These are phyloP conservation scores for Vitis rupestris DNA, from an alignment of 164 flowering plant genomes.

Conservation along the genomic window DNA sequence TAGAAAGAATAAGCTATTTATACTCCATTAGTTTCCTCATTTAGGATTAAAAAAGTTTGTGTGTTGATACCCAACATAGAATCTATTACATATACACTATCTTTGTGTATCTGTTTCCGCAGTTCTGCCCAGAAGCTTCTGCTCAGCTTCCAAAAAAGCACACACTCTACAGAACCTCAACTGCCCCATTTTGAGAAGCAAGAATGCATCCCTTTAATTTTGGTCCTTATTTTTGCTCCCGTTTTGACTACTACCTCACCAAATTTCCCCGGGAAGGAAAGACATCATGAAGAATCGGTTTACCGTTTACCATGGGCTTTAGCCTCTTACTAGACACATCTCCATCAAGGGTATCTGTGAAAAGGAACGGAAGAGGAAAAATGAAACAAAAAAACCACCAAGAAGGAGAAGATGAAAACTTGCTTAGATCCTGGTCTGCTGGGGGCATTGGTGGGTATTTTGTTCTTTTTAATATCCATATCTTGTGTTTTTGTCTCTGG, in stretches of 20 bases:
- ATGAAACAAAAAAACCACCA: too few species aligned
- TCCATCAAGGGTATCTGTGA: too few species aligned
- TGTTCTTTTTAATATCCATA: background rate
- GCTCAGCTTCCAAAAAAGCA: conserved; percentile 38
- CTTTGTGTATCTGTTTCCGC: conserved; percentile 9
- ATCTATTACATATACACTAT: background rate
- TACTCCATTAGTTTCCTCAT: background rate
- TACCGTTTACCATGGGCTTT: too few species aligned
- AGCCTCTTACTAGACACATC: too few species aligned
- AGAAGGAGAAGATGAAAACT: too few species aligned
- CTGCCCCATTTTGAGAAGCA: conserved; percentile 61
- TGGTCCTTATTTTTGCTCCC: background rate
- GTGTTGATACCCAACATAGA: too few species aligned
- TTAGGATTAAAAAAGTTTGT: too few species aligned
- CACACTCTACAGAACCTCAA: conserved; percentile 39
- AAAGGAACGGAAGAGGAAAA: too few species aligned
- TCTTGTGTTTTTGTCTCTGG: background rate
- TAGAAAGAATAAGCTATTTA: too few species aligned
- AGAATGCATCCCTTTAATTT: background rate
- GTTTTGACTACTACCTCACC: background rate
- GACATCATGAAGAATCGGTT: too few species aligned
- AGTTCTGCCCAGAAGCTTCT: conserved; percentile 26
- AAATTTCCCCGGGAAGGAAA: background rate
- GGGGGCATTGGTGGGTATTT: too few species aligned
- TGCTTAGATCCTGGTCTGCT: too few species aligned